Percentiles rank a stretch among this genome's conserved stretches.
phyloP scores from a whole-genome alignment of 495 filamentous ascomycete species.

The Aspergillus hancockii region DNA sequence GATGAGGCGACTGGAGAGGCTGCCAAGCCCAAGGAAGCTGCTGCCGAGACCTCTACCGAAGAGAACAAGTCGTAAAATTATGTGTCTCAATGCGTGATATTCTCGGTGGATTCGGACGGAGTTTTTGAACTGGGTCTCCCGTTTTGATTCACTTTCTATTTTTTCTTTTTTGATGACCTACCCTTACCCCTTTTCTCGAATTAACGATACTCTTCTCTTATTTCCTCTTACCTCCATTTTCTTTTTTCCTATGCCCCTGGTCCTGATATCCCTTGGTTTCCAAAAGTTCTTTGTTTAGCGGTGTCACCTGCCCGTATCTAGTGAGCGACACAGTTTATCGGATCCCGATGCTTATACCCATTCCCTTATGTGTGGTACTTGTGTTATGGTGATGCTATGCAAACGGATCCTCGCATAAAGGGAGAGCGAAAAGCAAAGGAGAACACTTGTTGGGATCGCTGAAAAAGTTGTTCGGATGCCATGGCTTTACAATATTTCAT shows the following conservation, averaged over 20 bases:
- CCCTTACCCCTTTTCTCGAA: constrained; percentile 29
- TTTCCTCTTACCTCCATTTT: constrained; percentile 10
- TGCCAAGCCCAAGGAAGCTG: constrained; percentile 46
- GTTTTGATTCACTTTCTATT: constrained; percentile 38
- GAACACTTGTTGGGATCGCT: constrained; percentile 23
- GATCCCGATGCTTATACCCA: constrained; percentile 11
- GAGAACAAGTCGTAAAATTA: constrained; percentile 50
- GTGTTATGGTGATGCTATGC: constrained; percentile 4
- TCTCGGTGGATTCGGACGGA: constrained; percentile 25
- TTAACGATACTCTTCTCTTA: constrained; percentile 31
- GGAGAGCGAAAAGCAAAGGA: constrained; percentile 9
- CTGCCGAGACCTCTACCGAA: constrained; percentile 44
- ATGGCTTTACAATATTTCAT: constrained; percentile 22
- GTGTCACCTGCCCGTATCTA: constrained; percentile 39
- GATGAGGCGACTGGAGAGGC: constrained; percentile 39
- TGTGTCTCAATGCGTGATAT: constrained; percentile 24
- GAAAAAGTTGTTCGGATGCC: constrained; percentile 31
- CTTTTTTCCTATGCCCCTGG: constrained; percentile 30
- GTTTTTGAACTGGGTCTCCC: constrained; percentile 16
- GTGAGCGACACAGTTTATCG: constrained; percentile 38
- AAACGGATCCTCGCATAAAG: constrained; percentile 2
- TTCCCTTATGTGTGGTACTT: constrained; percentile 3
- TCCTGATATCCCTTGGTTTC: constrained; percentile 55
- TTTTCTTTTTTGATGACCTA: constrained; percentile 44
- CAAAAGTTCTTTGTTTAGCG: constrained; percentile 48